Conservation (phyloP, 371 early-diverging fungal genomes). For the Amoeboaphelidium protococcarum region DNA sequence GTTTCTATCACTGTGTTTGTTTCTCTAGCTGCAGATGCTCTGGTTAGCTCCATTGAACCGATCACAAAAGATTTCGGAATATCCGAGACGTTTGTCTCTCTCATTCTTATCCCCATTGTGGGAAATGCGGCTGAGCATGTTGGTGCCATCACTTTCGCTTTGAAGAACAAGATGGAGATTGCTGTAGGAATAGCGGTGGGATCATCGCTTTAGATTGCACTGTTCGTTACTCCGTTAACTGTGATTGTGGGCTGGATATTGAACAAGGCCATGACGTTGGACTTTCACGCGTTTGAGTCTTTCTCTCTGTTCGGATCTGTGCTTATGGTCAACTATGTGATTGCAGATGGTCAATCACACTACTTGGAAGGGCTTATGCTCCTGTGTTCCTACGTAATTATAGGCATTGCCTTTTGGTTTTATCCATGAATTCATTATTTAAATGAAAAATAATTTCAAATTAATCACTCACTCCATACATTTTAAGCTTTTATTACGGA, state of each 20-base stretch:
- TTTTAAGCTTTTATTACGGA: too few relatives aligned
- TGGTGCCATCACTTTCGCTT: conserved; percentile 48
- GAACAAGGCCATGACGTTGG: conserved; percentile 35
- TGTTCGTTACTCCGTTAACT: conserved; percentile 57
- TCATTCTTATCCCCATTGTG: conserved; percentile 58
- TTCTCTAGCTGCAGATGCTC: conserved; percentile 45
- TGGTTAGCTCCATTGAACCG: conserved; percentile 51
- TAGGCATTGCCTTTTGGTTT: conserved; percentile 47
- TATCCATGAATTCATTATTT: conserved; percentile 12
- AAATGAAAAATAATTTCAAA: too few relatives aligned
- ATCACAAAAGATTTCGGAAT: conserved; percentile 19
- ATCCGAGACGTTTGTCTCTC: conserved; percentile 49
- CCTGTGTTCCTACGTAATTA: conserved; percentile 33
- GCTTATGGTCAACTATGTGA: conserved; percentile 48
- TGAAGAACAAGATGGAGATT: conserved; percentile 67
- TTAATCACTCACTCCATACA: too few relatives aligned
- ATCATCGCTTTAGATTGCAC: conserved; percentile 67
- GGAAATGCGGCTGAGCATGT: conserved; percentile 35
- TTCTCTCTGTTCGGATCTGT: conserved; percentile 51
- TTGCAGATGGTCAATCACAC: conserved; percentile 39
- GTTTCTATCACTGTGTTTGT: conserved; percentile 25
- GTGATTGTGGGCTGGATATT: conserved; percentile 71
- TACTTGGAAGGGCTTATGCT: conserved; percentile 67
- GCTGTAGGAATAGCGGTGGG: conserved; percentile 61
- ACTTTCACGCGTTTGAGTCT: conserved; percentile 53